A percentile compares a stretch with the other conserved stretches of the same genome.
phyloP scores from a whole-genome alignment of 352 stramenopile species.

The Pythium pyrilobum region DNA sequence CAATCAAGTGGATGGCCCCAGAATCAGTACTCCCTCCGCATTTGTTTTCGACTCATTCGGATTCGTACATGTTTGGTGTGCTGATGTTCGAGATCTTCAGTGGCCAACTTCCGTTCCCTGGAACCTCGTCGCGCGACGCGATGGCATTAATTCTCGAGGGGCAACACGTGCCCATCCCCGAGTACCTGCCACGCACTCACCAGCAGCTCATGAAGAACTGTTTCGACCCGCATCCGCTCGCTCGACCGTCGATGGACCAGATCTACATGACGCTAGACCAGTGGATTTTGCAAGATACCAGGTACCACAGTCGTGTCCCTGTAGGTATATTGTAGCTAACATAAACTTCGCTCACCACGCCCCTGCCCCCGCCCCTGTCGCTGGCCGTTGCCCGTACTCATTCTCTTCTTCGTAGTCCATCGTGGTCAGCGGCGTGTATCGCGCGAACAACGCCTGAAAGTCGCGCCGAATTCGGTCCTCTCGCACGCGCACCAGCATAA shows the following conservation, averaged over 20 bases:
- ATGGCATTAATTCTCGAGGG: slow-evolving; percentile 59
- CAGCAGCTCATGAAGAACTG: slow-evolving; percentile 52
- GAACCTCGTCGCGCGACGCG: slow-evolving; percentile 45
- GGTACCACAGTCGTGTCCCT: slow-evolving; percentile 8
- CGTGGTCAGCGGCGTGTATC: slow-evolving; percentile 24
- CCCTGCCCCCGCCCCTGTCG: slow-evolving; percentile 3
- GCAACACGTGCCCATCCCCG: slow-evolving; percentile 52
- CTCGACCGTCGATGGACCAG: slow-evolving; percentile 57
- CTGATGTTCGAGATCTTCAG: slow-evolving; percentile 76
- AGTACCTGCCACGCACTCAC: slow-evolving; percentile 32
- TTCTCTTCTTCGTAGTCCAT: slow-evolving; percentile 23
- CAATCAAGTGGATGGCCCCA: slow-evolving; percentile 72
- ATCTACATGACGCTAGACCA: slow-evolving; percentile 57
- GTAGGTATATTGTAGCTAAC: slow-evolving; percentile 16
- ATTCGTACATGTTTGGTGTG: slow-evolving; percentile 76
- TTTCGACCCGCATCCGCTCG: slow-evolving; percentile 52
- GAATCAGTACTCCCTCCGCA: slow-evolving; percentile 62
- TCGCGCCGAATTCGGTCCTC: slow-evolving; percentile 27
- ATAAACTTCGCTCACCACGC: slow-evolving; percentile 4
- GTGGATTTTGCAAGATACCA: slow-evolving; percentile 51
- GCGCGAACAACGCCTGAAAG: slow-evolving; percentile 24
- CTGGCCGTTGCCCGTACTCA: slow-evolving; percentile 1
- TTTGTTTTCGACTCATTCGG: slow-evolving; percentile 62
- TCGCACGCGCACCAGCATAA: slow-evolving; percentile 17
- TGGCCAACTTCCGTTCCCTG: slow-evolving; percentile 45